Evolutionary conservation across 495 filamentous ascomycete species (phyloP).

Genomic region (Xylaria bambusicola): DNA sequence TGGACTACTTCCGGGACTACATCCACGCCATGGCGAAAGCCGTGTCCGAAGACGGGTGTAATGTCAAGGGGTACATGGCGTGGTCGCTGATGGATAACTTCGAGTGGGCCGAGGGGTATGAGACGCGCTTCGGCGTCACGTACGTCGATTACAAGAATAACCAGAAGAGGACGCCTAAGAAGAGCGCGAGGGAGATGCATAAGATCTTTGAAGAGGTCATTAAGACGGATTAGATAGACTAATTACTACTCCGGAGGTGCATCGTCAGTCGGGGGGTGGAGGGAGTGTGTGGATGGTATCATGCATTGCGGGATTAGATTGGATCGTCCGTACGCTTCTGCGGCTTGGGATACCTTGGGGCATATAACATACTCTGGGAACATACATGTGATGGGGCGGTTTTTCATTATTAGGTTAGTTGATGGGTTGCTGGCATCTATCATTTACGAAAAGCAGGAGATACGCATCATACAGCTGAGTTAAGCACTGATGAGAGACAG

Average conservation of each 20-base stretch:
- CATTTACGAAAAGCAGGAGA: no score
- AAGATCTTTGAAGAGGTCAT: constrained; percentile 56
- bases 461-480: no score
- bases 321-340: background rate
- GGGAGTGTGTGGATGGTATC: background rate
- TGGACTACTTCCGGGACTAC: constrained; percentile 74
- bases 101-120: constrained; percentile 77
- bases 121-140: constrained; percentile 79
- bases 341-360: constrained; percentile 17
- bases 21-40: constrained; percentile 71
- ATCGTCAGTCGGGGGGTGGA: no score
- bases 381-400: no score
- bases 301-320: constrained; percentile 5
- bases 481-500: no score
- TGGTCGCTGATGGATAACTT: constrained; percentile 81
- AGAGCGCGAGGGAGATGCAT: constrained; percentile 68
- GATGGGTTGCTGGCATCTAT: no score
- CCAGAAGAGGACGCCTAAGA: constrained; percentile 77
- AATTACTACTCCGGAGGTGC: no score
- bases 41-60: constrained; percentile 64
- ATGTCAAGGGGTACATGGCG: constrained; percentile 73
- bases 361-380: background rate
- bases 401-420: no score
- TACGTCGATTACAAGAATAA: constrained; percentile 74
- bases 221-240: background rate